A percentile compares a stretch with the other conserved stretches of the same genome.
Evolutionary conservation across 192 early-diverging fungal species (phyloP).

Genomic region (Jimgerdemannia flammicorona): DNA sequence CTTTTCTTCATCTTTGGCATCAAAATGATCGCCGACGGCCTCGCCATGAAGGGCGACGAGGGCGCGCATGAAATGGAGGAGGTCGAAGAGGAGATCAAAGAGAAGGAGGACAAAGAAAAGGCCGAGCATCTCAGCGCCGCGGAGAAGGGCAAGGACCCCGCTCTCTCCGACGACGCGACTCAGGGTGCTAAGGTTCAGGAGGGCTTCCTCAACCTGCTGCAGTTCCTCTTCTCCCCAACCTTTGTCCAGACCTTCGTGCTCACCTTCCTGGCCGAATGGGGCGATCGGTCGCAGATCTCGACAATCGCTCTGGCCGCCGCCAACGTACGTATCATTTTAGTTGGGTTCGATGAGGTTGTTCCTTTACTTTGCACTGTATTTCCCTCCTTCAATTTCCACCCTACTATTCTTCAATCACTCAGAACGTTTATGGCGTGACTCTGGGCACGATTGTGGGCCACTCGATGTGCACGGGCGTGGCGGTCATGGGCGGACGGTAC

Average conservation of each 20-base stretch:
- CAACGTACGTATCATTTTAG: constrained; percentile 43
- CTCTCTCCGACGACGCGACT: constrained; percentile 3
- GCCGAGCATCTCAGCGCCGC: constrained; percentile 47
- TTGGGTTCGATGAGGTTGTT: neutral
- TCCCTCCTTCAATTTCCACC: neutral
- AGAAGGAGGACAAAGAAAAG: constrained; percentile 60
- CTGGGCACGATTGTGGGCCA: constrained; percentile 89
- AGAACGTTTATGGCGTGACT: constrained; percentile 90
- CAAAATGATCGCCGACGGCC: constrained; percentile 82
- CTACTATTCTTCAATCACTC: constrained; percentile 5
- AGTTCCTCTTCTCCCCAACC: constrained; percentile 81
- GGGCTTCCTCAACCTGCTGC: constrained; percentile 66
- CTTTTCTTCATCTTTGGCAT: constrained; percentile 95
- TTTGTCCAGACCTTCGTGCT: constrained; percentile 96
- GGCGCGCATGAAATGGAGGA: constrained; percentile 87
- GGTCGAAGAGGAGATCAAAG: constrained; percentile 85
- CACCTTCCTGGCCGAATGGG: constrained; percentile 98
- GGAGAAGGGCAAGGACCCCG: constrained; percentile 50
- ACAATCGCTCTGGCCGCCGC: constrained; percentile 96
- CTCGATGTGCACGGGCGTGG: constrained; percentile 85
- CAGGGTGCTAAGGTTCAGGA: constrained; percentile 29
- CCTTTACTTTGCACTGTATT: constrained; percentile 3
- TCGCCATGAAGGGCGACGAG: constrained; percentile 84
- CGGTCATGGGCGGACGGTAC: constrained; percentile 92
- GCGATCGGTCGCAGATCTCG: constrained; percentile 93